Base-by-base conservation (phyloP, 192 early-diverging fungal genomes). In the Diversispora epigaea region DNA sequence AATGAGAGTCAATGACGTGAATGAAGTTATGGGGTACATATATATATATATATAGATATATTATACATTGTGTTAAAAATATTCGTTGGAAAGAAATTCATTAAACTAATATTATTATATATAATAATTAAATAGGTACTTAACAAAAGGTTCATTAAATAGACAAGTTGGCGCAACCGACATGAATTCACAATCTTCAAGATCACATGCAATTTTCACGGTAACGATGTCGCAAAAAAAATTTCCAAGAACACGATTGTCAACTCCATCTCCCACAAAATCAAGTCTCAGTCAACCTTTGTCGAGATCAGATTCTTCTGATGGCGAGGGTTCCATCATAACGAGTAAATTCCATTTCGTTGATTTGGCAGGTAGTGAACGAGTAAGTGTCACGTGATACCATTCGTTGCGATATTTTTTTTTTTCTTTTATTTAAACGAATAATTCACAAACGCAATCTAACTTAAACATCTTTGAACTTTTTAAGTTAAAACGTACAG, bases 331-430 rank as follows among this genome's bases (percentile, higher is more conserved):
- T 11, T 17, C 12, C n/a, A 82, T 84, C 4, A 79, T 93, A 14
- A 85, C 84, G 6, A 95, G 93, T 43, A 99, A 98, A 82, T 95
- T 99, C 69, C 94, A 97, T 79, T 99, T 99, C 86, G 98, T 99
- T 14, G 98, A 99, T 84, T 82, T 99, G 81, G 98, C 98, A 21
- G 98, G 98, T 41, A 95, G 93, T 58, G 98, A 99, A 83, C 81
- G 93, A 45, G 84, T 85, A 82, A 73, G 66, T 80, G 12, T 43
- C 25, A 32, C 25, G 25, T 32, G 25, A 32, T 32, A 32, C 0
- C 25, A 2, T 32, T n/a, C n/a, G n/a, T n/a, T n/a, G n/a, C 25
- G 25, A 1, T 32, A 32, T 32, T 32, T 32, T 32, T 32, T 32
- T 32, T 32, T 32, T 32, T 32, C 2, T 32, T 32, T 32, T 1